A percentile compares a stretch with the other conserved stretches of the same genome.
phyloP scores from a whole-genome alignment of 257 asterid species.

The Nicotiana knightiana region DNA sequence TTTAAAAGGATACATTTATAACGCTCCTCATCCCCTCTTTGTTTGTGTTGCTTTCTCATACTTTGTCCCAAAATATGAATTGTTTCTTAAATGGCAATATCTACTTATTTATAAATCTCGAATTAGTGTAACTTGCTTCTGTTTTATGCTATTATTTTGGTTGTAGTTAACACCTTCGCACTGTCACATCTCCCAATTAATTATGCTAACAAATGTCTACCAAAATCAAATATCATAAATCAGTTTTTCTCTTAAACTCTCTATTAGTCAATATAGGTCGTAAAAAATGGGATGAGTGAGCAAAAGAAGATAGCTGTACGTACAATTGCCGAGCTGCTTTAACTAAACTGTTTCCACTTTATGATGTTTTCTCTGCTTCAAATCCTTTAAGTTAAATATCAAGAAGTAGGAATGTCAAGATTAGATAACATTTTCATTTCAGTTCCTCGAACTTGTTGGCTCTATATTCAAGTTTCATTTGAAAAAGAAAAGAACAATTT shows the following conservation, averaged over 20 bases:
- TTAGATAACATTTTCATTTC: not conserved
- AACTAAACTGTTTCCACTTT: not conserved
- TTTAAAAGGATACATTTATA: not conserved
- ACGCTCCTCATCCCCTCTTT: not conserved
- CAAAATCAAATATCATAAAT: not conserved
- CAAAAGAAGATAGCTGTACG: not conserved
- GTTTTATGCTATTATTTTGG: not conserved
- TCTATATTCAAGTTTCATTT: not conserved
- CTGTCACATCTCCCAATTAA: not conserved
- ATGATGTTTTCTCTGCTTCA: not conserved
- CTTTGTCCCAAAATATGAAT: not conserved
- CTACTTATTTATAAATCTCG: no score
- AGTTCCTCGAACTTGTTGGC: not conserved
- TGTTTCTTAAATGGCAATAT: not conserved
- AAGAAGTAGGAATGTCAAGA: not conserved
- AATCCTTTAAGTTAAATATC: not conserved
- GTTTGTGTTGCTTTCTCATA: not conserved
- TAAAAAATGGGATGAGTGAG: not conserved
- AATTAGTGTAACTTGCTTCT: not conserved
- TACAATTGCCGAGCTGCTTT: not conserved
- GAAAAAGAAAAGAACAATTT: not conserved
- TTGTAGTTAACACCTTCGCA: not conserved
- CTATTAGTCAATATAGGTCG: not conserved
- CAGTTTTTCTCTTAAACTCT: not conserved
- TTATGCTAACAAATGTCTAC: not conserved